These are phyloP conservation scores for Ceratocystis diversiconidia DNA, from an alignment of 2,329 filamentous ascomycete genomes.

Conservation along the genomic window DNA sequence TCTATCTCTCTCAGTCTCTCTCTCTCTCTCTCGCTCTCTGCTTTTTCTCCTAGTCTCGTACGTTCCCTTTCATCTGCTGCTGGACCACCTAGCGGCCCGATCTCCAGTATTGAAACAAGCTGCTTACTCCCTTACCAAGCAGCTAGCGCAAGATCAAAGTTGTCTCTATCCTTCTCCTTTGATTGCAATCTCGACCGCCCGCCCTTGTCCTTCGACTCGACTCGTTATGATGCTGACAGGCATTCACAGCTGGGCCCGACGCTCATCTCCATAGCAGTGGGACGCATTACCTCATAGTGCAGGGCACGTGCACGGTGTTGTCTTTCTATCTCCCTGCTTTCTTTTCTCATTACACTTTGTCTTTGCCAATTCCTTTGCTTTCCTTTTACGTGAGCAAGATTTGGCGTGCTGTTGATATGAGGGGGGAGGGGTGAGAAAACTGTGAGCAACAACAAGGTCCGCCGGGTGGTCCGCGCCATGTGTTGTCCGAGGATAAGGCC, in stretches of 20 bases:
- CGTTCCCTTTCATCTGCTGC: neutral
- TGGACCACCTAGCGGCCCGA: neutral
- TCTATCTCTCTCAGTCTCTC: neutral
- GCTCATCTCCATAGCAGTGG: slow-evolving; percentile 2
- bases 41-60: neutral
- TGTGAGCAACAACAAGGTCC: neutral
- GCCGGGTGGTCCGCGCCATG: neutral
- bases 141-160: neutral
- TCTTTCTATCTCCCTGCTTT: neutral
- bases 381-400: neutral
- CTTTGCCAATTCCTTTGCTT: neutral
- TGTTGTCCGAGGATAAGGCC: slow-evolving; percentile 2
- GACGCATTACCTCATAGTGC: slow-evolving; percentile 6
- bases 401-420: neutral
- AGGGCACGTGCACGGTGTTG: neutral
- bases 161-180: neutral
- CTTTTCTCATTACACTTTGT: neutral
- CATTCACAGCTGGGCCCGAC: neutral
- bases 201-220: neutral
- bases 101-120: neutral
- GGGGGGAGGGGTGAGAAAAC: neutral
- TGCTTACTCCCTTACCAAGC: neutral
- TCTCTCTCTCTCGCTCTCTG: neutral
- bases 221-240: no score
- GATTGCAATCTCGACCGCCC: neutral